Evolutionary conservation across 164 flowering plant species (phyloP).

Genomic region (Chimonanthus salicifolius): DNA sequence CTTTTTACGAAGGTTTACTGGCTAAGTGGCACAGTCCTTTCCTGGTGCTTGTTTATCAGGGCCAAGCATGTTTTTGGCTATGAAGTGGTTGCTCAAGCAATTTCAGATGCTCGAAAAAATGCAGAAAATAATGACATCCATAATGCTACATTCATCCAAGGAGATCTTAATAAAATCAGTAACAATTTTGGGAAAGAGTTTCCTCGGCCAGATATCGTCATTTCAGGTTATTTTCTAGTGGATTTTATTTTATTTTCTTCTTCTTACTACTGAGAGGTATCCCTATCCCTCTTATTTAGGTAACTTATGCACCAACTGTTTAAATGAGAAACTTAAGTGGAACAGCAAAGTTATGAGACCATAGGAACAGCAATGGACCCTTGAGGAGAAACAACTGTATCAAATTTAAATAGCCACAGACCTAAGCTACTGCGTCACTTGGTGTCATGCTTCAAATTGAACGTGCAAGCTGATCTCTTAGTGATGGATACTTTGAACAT

Average conservation of each 20-base stretch:
- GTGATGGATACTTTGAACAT: too few species aligned
- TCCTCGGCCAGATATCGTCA: slow-evolving; percentile 85
- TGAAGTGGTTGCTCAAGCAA: slow-evolving; percentile 89
- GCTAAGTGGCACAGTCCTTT: not conserved
- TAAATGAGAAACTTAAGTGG: too few species aligned
- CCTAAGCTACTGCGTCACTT: too few species aligned
- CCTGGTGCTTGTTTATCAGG: slow-evolving; percentile 35
- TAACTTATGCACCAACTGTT: too few species aligned
- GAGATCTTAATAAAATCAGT: slow-evolving; percentile 90
- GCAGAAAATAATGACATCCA: slow-evolving; percentile 66
- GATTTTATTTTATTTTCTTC: not conserved
- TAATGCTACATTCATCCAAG: slow-evolving; percentile 92
- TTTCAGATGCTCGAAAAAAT: slow-evolving; percentile 77
- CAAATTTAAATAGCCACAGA: too few species aligned
- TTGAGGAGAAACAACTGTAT: too few species aligned
- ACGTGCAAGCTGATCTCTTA: too few species aligned
- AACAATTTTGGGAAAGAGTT: slow-evolving; percentile 66
- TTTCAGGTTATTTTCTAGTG: slow-evolving; percentile 52
- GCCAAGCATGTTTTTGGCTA: slow-evolving; percentile 87
- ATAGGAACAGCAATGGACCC: too few species aligned
- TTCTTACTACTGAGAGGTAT: too few species aligned
- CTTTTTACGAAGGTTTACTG: not conserved
- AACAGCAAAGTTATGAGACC: too few species aligned
- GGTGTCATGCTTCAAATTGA: too few species aligned
- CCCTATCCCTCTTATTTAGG: too few species aligned